Evolutionary conservation across 2,329 filamentous ascomycete genomes (phyloP).

Genomic region (Trichoderma citrinoviride): DNA sequence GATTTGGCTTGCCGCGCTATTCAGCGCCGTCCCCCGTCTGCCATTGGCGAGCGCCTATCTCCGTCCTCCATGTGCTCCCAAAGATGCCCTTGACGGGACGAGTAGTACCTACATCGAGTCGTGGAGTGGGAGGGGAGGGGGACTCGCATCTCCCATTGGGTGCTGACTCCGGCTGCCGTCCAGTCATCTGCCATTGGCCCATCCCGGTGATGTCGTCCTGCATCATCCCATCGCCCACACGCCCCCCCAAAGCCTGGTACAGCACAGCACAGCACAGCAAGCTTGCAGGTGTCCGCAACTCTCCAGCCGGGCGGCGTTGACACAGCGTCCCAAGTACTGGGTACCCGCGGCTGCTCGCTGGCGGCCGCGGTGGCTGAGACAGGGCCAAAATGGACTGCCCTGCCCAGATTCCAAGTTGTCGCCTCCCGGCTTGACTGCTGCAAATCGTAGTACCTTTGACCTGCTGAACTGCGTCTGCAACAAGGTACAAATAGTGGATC

Average conservation of each 20-base stretch:
- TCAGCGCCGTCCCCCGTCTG: neutral
- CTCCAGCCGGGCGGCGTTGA: neutral
- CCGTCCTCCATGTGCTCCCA: neutral
- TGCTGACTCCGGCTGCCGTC: neutral
- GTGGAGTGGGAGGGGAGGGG: neutral
- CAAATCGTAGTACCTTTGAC: slow-evolving; percentile 6
- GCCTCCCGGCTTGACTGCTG: slow-evolving; percentile 3
- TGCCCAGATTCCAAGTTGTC: too few species aligned
- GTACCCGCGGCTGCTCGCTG: neutral
- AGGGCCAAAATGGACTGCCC: slow-evolving; percentile 1
- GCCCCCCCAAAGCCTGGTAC: too few species aligned
- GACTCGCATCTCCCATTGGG: neutral
- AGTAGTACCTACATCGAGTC: neutral
- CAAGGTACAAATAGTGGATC: slow-evolving; percentile 27
- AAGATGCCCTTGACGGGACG: neutral
- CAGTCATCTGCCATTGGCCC: slow-evolving; percentile 7
- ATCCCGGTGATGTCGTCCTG: slow-evolving; percentile 8
- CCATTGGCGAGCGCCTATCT: neutral
- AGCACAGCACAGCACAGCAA: neutral
- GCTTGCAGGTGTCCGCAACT: slow-evolving; percentile 3
- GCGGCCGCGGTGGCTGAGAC: slow-evolving; percentile 18
- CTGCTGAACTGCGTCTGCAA: too few species aligned
- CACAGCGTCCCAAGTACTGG: slow-evolving; percentile 7
- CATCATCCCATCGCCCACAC: neutral
- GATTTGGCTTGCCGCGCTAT: slow-evolving; percentile 14